A percentile compares a stretch with the other conserved stretches of the same genome.
Conservation (phyloP, 2,329 filamentous ascomycete species). For the Talaromyces albobiverticillius region DNA sequence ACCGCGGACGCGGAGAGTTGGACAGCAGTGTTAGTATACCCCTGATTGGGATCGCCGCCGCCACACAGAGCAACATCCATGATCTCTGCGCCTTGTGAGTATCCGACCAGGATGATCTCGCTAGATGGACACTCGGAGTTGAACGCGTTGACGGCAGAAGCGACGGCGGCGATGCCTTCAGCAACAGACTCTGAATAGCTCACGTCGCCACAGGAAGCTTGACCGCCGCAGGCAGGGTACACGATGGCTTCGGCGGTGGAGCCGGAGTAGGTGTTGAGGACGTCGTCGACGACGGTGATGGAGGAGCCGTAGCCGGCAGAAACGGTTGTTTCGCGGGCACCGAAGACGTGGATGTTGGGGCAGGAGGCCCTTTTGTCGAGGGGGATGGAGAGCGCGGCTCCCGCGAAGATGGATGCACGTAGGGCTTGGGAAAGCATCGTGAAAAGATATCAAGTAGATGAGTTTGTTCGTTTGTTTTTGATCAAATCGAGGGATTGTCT, state of each 20-base stretch:
- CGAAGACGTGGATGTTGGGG: slow-evolving; percentile 50
- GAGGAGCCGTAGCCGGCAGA: slow-evolving; percentile 52
- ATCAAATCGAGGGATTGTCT: background rate
- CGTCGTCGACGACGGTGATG: slow-evolving; percentile 49
- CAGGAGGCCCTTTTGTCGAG: slow-evolving; percentile 30
- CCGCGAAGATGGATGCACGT: background rate
- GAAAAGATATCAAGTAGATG: background rate
- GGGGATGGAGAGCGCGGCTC: slow-evolving; percentile 2
- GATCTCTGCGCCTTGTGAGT: slow-evolving; percentile 64
- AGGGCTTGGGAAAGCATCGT: slow-evolving; percentile 8
- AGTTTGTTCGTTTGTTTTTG: background rate
- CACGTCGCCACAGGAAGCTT: slow-evolving; percentile 55
- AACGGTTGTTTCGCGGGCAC: slow-evolving; percentile 51
- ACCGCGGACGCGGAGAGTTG: slow-evolving; percentile 48
- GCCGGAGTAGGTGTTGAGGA: slow-evolving; percentile 49
- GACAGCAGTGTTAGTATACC: slow-evolving; percentile 45
- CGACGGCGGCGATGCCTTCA: slow-evolving; percentile 58
- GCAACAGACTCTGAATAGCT: slow-evolving; percentile 59
- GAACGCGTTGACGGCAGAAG: slow-evolving; percentile 58
- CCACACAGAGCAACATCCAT: slow-evolving; percentile 62
- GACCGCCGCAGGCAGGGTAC: slow-evolving; percentile 64
- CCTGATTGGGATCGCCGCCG: slow-evolving; percentile 49
- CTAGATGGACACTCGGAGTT: slow-evolving; percentile 57
- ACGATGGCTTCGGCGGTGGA: slow-evolving; percentile 55
- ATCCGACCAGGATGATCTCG: slow-evolving; percentile 60